phyloP scores from a whole-genome alignment of 257 asterid genomes.

The Gentiana dahurica region DNA sequence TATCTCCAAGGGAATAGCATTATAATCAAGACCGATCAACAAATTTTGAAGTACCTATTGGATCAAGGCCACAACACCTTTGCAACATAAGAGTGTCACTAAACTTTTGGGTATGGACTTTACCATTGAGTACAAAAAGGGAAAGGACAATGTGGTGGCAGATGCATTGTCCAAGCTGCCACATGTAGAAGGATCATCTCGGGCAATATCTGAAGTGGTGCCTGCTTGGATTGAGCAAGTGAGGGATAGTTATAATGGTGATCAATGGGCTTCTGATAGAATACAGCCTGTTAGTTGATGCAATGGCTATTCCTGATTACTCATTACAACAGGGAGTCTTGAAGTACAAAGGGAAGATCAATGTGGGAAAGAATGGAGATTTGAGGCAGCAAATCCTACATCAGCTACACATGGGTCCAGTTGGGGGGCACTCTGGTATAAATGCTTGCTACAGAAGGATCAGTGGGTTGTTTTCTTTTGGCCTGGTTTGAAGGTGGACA shows the following conservation, averaged over 20 bases:
- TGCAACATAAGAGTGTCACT: background rate
- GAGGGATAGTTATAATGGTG: background rate
- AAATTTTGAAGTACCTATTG: background rate
- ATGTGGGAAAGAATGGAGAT: too few relatives aligned
- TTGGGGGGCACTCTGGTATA: background rate
- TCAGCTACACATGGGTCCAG: background rate
- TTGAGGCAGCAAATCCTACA: too few relatives aligned
- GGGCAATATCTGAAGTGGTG: too few relatives aligned
- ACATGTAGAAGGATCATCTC: background rate
- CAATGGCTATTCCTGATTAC: too few relatives aligned
- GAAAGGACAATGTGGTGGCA: too few relatives aligned
- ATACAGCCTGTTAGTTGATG: background rate
- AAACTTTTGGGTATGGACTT: background rate
- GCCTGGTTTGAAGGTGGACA: background rate
- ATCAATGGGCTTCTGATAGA: background rate
- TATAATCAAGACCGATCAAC: too few relatives aligned
- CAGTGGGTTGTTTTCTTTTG: background rate
- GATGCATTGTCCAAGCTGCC: background rate
- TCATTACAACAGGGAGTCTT: too few relatives aligned
- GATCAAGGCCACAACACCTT: background rate
- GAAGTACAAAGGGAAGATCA: too few relatives aligned
- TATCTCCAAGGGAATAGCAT: too few relatives aligned
- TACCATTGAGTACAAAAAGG: background rate
- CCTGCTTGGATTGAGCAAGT: background rate
- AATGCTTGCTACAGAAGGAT: background rate